Percentiles rank a stretch among this genome's conserved stretches.
phyloP scores from a whole-genome alignment of 169 alveolate species.

The Plasmodium falciparum region DNA sequence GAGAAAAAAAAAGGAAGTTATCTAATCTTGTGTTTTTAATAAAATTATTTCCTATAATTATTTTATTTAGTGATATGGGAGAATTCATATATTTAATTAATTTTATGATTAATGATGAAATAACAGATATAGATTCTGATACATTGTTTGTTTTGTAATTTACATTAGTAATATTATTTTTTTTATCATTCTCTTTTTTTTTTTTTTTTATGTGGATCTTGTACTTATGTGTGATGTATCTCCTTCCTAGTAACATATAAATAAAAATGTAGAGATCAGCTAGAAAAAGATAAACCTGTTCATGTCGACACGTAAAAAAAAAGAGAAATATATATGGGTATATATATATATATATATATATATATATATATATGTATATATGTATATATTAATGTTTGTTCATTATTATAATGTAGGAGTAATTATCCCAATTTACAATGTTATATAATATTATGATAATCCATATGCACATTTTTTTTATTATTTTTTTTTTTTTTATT shows the following conservation, averaged over 20 bases:
- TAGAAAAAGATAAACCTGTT: constrained; percentile 44
- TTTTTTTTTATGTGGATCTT: background rate
- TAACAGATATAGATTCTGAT: constrained; percentile 34
- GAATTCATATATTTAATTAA: constrained; percentile 55
- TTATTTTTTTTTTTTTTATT: background rate
- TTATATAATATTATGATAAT: too few relatives aligned
- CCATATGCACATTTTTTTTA: too few relatives aligned
- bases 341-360: too few relatives aligned
- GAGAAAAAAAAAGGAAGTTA: constrained; percentile 44
- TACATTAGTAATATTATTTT: background rate
- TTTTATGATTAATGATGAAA: constrained; percentile 37
- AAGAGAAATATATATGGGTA: too few relatives aligned
- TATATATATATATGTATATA: too few relatives aligned
- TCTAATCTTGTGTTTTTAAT: constrained; percentile 66
- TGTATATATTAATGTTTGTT: background rate
- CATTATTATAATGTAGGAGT: background rate
- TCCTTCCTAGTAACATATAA: constrained; percentile 58
- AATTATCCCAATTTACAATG: background rate
- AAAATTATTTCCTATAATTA: constrained; percentile 45
- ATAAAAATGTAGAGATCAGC: constrained; percentile 47
- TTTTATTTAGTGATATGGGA: constrained; percentile 30
- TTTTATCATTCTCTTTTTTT: background rate
- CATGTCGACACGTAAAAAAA: too few relatives aligned
- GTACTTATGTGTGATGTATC: constrained; percentile 36
- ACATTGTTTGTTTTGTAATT: background rate